Conservation (phyloP, 768 basidiomycete genomes). For the Auriculariales sp. region DNA sequence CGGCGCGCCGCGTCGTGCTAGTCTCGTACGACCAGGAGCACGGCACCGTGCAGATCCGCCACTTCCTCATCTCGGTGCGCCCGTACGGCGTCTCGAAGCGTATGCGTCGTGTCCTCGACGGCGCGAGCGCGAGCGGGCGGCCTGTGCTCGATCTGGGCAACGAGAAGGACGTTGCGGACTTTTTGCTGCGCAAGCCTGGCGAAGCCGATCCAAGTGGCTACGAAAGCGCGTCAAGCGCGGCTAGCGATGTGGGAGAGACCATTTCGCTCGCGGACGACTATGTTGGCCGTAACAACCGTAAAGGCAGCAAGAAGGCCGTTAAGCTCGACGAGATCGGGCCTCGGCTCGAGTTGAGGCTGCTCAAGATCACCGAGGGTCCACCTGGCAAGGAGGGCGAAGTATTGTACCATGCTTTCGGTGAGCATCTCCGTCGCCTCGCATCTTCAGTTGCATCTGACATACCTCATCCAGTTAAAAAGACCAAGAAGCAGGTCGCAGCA, state of each 20-base stretch:
- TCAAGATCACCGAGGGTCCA: constrained; percentile 89
- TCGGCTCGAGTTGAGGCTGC: constrained; percentile 78
- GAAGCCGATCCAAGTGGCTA: constrained; percentile 54
- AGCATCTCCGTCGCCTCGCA: constrained; percentile 13
- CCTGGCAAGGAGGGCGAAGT: constrained; percentile 90
- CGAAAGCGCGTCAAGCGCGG: constrained; percentile 68
- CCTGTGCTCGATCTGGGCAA: constrained; percentile 64
- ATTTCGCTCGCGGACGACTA: constrained; percentile 86
- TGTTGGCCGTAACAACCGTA: constrained; percentile 86
- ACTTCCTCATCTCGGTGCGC: constrained; percentile 90
- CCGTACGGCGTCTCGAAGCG: constrained; percentile 88
- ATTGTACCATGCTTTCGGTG: constrained; percentile 89
- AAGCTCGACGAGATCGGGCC: constrained; percentile 90
- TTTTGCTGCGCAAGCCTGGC: constrained; percentile 61
- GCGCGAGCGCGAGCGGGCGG: constrained; percentile 21
- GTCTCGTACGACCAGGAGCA: constrained; percentile 79
- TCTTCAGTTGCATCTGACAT: constrained; percentile 1
- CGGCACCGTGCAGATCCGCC: constrained; percentile 81
- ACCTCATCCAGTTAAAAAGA: constrained; percentile 64
- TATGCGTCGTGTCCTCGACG: constrained; percentile 74
- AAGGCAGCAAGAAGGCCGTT: constrained; percentile 82
- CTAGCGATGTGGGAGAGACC: constrained; percentile 67
- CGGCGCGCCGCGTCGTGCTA: constrained; percentile 87
- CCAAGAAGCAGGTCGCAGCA: constrained; percentile 54
- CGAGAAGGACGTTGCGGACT: constrained; percentile 92